These are phyloP conservation scores for Wallemia hederae DNA, from an alignment of 1,284 basidiomycete genomes.

Conservation along the genomic window DNA sequence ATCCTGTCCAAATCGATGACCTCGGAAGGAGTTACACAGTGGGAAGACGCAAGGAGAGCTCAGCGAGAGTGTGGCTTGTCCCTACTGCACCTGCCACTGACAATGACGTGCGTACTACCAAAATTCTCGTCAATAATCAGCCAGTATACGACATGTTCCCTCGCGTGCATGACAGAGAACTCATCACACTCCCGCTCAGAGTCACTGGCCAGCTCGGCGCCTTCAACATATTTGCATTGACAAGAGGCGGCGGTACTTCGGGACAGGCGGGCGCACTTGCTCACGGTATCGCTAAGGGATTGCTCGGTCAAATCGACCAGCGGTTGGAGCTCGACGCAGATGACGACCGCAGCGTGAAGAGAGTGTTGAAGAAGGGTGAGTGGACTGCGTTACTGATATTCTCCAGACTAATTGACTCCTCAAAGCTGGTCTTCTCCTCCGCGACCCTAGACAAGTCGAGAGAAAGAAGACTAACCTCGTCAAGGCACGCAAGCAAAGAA, in stretches of 20 bases:
- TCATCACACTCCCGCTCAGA: slow-evolving; percentile 50
- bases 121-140: slow-evolving; percentile 54
- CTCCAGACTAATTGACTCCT: slow-evolving; percentile 1
- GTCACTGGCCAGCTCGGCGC: slow-evolving; percentile 57
- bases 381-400: slow-evolving; percentile 3
- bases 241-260: slow-evolving; percentile 59
- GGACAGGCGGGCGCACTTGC: slow-evolving; percentile 77
- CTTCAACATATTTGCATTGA: slow-evolving; percentile 74
- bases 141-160: slow-evolving; percentile 53
- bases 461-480: slow-evolving; percentile 78
- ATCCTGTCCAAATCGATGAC: slow-evolving; percentile 31
- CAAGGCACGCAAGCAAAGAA: slow-evolving; percentile 75
- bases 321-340: slow-evolving; percentile 18
- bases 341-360: slow-evolving; percentile 33
- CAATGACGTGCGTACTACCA: slow-evolving; percentile 20
- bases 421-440: slow-evolving; percentile 51
- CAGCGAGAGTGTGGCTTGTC: slow-evolving; percentile 78
- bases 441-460: slow-evolving; percentile 92
- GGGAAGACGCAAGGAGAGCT: slow-evolving; percentile 57
- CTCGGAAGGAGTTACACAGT: slow-evolving; percentile 51
- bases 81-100: slow-evolving; percentile 20
- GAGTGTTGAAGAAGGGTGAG: slow-evolving; percentile 41
- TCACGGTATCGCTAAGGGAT: slow-evolving; percentile 51
- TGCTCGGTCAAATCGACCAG: slow-evolving; percentile 16
- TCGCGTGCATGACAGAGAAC: slow-evolving; percentile 43